Percentiles rank a stretch among this genome's conserved stretches.
Evolutionary conservation across 352 stramenopile species (phyloP).

Genomic region (Phytophthora sp.): DNA sequence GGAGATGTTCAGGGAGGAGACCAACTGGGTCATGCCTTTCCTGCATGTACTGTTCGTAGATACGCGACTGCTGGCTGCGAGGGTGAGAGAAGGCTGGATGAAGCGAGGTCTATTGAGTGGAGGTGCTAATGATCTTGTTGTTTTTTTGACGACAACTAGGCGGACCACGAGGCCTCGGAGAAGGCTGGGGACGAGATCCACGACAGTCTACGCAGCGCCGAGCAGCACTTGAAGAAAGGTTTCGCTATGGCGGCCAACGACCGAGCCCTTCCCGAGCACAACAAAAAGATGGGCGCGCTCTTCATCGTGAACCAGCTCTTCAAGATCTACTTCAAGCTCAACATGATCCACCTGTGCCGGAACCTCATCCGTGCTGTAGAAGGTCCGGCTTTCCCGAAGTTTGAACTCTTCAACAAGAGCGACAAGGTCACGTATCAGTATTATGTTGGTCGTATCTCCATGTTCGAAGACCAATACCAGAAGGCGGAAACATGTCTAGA

Average conservation of each 20-base stretch:
- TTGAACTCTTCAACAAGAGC: slow-evolving; percentile 83
- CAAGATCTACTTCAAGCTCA: slow-evolving; percentile 97
- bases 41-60: slow-evolving; percentile 84
- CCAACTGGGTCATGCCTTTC: slow-evolving; percentile 87
- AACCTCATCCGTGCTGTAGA: slow-evolving; percentile 93
- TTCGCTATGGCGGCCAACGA: slow-evolving; percentile 89
- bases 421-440: slow-evolving; percentile 96
- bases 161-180: slow-evolving; percentile 68
- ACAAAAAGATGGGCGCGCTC: slow-evolving; percentile 87
- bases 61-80: slow-evolving; percentile 71
- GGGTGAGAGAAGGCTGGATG: slow-evolving; percentile 33
- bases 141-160: slow-evolving; percentile 34
- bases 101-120: not conserved
- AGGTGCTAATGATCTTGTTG: slow-evolving; percentile 9
- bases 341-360: slow-evolving; percentile 94
- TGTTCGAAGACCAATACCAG: slow-evolving; percentile 98
- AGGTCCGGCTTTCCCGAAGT: slow-evolving; percentile 76
- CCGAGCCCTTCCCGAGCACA: slow-evolving; percentile 73
- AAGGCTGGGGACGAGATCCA: slow-evolving; percentile 76
- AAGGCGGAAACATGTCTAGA: slow-evolving; percentile 94
- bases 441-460: slow-evolving; percentile 95
- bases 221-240: slow-evolving; percentile 88
- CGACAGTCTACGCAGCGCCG: slow-evolving; percentile 77
- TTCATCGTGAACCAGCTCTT: slow-evolving; percentile 97
- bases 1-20: slow-evolving; percentile 84